phyloP scores from a whole-genome alignment of 805 yeast species.

The Yarrowia sp. region DNA sequence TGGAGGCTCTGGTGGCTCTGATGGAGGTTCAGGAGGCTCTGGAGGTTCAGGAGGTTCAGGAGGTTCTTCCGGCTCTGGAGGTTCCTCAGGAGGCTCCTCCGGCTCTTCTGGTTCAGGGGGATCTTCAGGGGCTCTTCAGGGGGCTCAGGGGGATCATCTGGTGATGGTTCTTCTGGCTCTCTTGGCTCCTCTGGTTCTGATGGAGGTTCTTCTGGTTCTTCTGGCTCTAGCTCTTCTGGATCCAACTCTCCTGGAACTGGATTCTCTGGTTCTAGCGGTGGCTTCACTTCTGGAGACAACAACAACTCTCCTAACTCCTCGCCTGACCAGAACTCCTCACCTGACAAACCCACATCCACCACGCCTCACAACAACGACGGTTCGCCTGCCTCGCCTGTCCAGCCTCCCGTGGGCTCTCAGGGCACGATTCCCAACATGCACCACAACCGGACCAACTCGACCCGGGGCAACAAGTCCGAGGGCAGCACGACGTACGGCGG shows the following conservation, averaged over 20 bases:
- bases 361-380: conserved; percentile 17
- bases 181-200: background rate
- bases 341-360: background rate
- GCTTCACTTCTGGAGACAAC: background rate
- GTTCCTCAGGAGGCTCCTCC: background rate
- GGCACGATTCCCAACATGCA: conserved; percentile 10
- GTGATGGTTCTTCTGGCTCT: background rate
- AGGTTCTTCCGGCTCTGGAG: background rate
- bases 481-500: conserved; percentile 23
- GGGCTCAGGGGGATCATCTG: background rate
- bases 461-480: conserved; percentile 21
- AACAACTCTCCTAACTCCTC: background rate
- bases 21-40: background rate
- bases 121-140: too few relatives aligned
- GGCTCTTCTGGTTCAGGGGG: background rate
- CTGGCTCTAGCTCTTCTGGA: background rate
- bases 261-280: background rate
- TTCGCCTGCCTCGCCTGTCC: conserved; percentile 18
- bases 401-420: conserved; percentile 17
- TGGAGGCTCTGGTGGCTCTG: background rate
- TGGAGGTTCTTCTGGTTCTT: background rate
- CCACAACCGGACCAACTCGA: conserved; percentile 23
- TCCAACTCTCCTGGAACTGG: background rate
- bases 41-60: background rate
- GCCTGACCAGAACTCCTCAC: background rate